A percentile compares a stretch with the other conserved stretches of the same genome.
phyloP scores from a whole-genome alignment of 2,329 filamentous ascomycete species.

The Aspergillus costaricaensis region DNA sequence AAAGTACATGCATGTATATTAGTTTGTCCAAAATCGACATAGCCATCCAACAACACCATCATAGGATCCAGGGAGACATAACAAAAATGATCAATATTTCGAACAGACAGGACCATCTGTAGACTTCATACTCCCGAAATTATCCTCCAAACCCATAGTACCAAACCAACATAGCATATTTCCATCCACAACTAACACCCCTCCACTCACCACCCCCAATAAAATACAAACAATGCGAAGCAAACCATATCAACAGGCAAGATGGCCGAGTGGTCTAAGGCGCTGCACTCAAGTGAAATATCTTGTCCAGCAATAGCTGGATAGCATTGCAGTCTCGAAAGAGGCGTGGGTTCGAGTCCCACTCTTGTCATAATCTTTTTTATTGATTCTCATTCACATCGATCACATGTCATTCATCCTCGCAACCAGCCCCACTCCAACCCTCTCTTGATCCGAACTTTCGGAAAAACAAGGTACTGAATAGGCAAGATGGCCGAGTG shows the following conservation, averaged over 20 bases:
- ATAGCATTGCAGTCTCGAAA: conserved; percentile 6
- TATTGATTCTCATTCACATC: background rate
- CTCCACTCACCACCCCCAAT: background rate
- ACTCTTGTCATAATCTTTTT: conserved; percentile 9
- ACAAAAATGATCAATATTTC: too few species aligned
- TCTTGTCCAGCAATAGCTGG: background rate
- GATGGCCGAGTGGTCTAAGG: conserved; percentile 3
- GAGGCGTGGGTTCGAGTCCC: conserved; percentile 10
- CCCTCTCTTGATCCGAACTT: background rate
- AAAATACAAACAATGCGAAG: too few species aligned
- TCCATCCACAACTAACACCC: background rate
- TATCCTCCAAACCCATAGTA: too few species aligned
- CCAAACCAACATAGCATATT: too few species aligned
- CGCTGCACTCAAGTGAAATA: background rate
- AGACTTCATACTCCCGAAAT: too few species aligned
- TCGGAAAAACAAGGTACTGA: background rate
- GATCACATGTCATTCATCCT: background rate
- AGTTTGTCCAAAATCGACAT: too few species aligned
- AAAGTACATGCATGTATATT: too few species aligned
- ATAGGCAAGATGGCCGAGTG: conserved; percentile 1
- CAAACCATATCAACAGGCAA: background rate
- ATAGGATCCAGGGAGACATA: too few species aligned
- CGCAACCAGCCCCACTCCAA: background rate
- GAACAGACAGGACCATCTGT: too few species aligned
- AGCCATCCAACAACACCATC: too few species aligned